phyloP scores from a whole-genome alignment of 148 eudicot genomes.

The Polygonum aviculare region DNA sequence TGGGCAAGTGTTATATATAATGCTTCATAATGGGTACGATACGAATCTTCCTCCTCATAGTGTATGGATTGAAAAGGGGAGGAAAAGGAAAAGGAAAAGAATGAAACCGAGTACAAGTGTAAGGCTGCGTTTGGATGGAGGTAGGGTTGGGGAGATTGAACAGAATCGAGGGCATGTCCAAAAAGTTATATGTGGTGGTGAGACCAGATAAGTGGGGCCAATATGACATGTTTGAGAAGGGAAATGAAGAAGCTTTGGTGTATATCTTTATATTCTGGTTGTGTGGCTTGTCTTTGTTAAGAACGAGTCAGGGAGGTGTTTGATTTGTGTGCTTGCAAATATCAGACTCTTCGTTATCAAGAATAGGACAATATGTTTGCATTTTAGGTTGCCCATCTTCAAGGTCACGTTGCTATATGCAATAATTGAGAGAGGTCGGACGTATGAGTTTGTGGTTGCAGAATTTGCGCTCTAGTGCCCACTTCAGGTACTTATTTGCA shows the following conservation, averaged over 20 bases:
- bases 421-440: not conserved
- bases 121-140: conserved; percentile 7
- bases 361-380: not conserved
- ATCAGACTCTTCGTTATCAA: not conserved
- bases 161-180: not conserved
- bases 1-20: not conserved
- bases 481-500: not conserved
- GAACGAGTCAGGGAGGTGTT: not conserved
- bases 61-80: not conserved
- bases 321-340: not conserved
- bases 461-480: not conserved
- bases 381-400: not conserved
- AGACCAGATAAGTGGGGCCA: not conserved
- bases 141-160: conserved; percentile 1
- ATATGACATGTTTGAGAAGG: not conserved
- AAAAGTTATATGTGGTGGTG: conserved; percentile 2
- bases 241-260: not conserved
- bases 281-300: conserved; percentile 4
- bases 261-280: conserved; percentile 2
- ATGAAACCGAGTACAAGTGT: not conserved
- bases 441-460: not conserved
- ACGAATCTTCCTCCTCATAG: not conserved
- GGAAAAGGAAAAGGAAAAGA: not conserved
- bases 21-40: not conserved
- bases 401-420: not conserved